Evolutionary conservation across 768 basidiomycete species (phyloP).

Genomic region (Podaxis sp.): DNA sequence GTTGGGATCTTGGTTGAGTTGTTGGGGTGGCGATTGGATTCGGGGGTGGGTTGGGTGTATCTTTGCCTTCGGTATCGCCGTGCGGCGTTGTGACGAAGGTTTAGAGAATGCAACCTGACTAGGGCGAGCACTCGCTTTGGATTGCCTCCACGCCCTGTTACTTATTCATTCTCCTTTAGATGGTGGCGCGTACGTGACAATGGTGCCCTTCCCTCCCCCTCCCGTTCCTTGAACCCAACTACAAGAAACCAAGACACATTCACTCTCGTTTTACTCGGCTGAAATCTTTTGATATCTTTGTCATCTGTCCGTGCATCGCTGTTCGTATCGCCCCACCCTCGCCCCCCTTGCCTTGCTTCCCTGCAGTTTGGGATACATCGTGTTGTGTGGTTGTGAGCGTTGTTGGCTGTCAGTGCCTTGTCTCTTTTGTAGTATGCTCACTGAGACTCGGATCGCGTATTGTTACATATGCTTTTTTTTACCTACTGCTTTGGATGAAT

Average conservation of each 20-base stretch:
- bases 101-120: no score
- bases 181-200: neutral
- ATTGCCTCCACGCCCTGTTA: neutral
- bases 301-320: neutral
- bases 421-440: neutral
- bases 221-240: neutral
- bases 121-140: neutral
- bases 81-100: no score
- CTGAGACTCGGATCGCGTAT: neutral
- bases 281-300: neutral
- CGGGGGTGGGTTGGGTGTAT: neutral
- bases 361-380: neutral
- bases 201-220: neutral
- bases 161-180: neutral
- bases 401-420: neutral
- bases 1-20: slow-evolving; percentile 3
- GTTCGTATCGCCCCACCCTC: slow-evolving; percentile 4
- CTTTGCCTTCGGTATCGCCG: no score
- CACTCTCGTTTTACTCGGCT: neutral
- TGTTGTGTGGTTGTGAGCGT: neutral
- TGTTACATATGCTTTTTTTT: neutral
- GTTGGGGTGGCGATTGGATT: neutral
- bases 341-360: neutral
- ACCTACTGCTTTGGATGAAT: neutral
- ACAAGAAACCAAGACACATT: neutral